Evolutionary conservation across 139 green algal genomes (phyloP).

Genomic region (Edaphochlamys debaryana): DNA sequence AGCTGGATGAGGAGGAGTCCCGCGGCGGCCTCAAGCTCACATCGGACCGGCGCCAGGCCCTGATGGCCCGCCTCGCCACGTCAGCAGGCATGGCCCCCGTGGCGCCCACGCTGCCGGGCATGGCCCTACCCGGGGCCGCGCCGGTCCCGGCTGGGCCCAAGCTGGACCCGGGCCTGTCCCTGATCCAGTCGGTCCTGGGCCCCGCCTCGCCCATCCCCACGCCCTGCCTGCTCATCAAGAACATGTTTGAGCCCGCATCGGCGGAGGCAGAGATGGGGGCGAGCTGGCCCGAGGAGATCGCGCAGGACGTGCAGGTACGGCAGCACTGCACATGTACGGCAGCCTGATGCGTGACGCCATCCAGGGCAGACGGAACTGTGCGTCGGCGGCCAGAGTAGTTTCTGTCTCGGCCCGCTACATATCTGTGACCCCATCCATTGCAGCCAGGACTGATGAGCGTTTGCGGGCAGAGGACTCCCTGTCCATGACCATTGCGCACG

Average conservation of each 20-base stretch:
- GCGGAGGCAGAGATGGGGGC: conserved; percentile 73
- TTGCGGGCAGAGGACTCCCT: too few relatives aligned
- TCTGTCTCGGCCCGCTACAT: too few relatives aligned
- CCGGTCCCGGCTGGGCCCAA: conserved; percentile 19
- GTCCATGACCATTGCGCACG: too few relatives aligned
- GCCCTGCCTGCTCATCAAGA: conserved; percentile 93
- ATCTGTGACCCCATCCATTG: too few relatives aligned
- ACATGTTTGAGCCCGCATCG: conserved; percentile 91
- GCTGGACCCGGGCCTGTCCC: conserved; percentile 24
- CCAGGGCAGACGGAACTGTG: too few relatives aligned
- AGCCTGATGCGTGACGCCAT: too few relatives aligned
- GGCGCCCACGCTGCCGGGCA: conserved; percentile 27
- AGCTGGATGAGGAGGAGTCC: conserved; percentile 66
- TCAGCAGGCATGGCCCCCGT: conserved; percentile 62
- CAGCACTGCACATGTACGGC: too few relatives aligned
- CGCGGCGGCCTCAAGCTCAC: conserved; percentile 81
- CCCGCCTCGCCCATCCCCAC: conserved; percentile 92
- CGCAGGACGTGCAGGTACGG: conserved; percentile 87
- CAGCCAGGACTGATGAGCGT: too few relatives aligned
- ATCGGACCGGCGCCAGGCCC: conserved; percentile 69
- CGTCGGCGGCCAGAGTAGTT: too few relatives aligned
- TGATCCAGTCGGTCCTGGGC: conserved; percentile 86
- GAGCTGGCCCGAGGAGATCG: conserved; percentile 92
- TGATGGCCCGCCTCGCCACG: conserved; percentile 90
- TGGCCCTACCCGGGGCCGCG: not conserved